Conservation (phyloP, 306 rosid species). For the Luffa aegyptiaca region DNA sequence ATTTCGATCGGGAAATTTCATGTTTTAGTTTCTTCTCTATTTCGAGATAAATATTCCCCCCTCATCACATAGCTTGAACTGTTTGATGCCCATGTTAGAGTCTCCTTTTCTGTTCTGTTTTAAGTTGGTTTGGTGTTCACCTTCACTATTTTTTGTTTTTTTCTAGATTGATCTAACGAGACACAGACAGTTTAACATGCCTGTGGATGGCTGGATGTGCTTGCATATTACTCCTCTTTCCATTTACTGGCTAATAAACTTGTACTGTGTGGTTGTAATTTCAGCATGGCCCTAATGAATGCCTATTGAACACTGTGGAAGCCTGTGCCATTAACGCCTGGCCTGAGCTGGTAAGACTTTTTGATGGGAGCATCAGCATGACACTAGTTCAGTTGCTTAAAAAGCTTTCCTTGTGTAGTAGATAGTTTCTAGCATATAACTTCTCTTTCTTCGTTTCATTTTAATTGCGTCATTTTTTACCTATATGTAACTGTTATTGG, state of each 20-base stretch:
- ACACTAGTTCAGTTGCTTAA: not conserved
- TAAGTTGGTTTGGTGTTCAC: not conserved
- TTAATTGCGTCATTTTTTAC: not conserved
- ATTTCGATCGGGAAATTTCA: constrained; percentile 12
- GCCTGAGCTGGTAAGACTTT: constrained; percentile 64
- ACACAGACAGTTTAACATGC: not conserved
- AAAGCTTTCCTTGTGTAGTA: not conserved
- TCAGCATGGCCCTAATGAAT: constrained; percentile 82
- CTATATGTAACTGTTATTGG: not conserved
- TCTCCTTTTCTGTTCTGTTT: not conserved
- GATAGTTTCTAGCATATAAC: not conserved
- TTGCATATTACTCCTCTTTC: not conserved
- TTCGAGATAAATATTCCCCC: not conserved
- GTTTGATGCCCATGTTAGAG: not conserved
- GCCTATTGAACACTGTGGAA: constrained; percentile 73
- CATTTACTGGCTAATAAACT: not conserved
- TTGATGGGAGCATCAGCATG: not conserved
- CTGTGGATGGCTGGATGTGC: not conserved
- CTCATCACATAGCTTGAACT: not conserved
- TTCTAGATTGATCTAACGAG: not conserved
- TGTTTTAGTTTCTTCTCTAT: not conserved
- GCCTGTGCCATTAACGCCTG: constrained; percentile 70
- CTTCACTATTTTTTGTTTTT: no score
- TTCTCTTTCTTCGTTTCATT: not conserved
- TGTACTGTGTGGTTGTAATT: constrained; percentile 14